Base-by-base conservation (phyloP, 495 filamentous ascomycete species). In the Trichocladium antarcticum region DNA sequence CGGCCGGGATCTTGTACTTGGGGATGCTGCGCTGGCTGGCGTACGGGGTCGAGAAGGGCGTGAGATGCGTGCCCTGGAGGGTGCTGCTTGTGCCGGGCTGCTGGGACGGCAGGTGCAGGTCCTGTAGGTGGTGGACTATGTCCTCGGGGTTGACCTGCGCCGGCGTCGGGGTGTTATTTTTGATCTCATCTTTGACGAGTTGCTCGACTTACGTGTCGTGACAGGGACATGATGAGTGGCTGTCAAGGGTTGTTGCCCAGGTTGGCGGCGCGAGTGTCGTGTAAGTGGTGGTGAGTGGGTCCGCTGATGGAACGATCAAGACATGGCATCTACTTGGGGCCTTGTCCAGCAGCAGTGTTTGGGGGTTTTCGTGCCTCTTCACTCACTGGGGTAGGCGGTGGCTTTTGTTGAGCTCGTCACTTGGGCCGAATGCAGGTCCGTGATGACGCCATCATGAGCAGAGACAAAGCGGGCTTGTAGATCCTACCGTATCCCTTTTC, bases 111-210 rank as follows among this genome's bases (percentile, higher is more conserved):
- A 72, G 51, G 20, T 64, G 51, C 7, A 63, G 53, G 40, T 75
- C 67, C 29, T 75, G 73, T 22, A 85, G 67, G 19, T 63, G 66
- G 20, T 69, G 54, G 39, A 85, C 67, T 45, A 85, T 69, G 49
- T 81, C 71, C 45, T 84, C 80, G 0, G 81, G 76, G 50, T 84
- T 69, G 54, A 85, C 65, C 82, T 58, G 74, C n/a, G n/a, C n/a
- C n/a, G n/a, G n/a, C n/a, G n/a, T n/a, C n/a, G n/a, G n/a, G n/a
- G n/a, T n/a, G 16, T 39, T 6, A 21, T 46, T n/a, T 28, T 38
- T 29, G 5, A 11, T 11, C 35, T 12, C 7, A 4, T 6, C n/a
- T 16, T n/a, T 31, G 19, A 12, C 5, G 5, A 2, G n/a, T 12
- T 20, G 10, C 16, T 5, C 15, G 41, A 32, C 60, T 28, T 58